Evolutionary conservation across 2,329 filamentous ascomycete genomes (phyloP), one percentile per base, ranked within the genome.

Genomic region (Xylaria sp.): DNA sequence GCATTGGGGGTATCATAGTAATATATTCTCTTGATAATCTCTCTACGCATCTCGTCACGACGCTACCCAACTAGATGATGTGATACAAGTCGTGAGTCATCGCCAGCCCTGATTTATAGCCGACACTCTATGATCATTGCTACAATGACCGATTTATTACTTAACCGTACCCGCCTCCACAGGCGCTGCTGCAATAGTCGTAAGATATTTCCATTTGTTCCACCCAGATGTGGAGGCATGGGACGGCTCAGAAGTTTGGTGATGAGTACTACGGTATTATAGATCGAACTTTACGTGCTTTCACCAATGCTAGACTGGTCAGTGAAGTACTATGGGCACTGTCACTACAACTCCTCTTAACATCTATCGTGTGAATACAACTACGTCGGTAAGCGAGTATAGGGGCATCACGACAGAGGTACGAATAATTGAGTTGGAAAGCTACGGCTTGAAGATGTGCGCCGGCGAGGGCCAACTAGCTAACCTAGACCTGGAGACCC

Each of bases 1-100:
- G 55, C 55, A 53, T 59, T 6, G 44, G 58, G 25, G 25, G 31
- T 47, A 56, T 61, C 59, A 33, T 69, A 70, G 54, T 68, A 68
- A 53, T 70, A 47, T 57, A 68, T 63, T 62, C n/a, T 53, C 64
- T 58, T 58, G 11, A 42, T n/a, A 27, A 33, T 7, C 44, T 29
- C 4, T 33, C 25, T 33, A 29, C n/a, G 6, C 15, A 33, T 50
- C 2, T 17, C 2, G 13, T 50, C 2, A 17, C 4, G 2, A 17
- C 15, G 1, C 22, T 25, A 45, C 3, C 5, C 3, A 22, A 25
- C 4, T 45, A 4, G 10, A 20, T 3, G 2, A 11, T 22, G 7
- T 6, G 44, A 45, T 22, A 10, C 20, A 5, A 22, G n/a, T 45
- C 4, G n/a, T 22, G 5, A 45, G 6, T 22, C 20, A 22, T 20